A percentile compares a stretch with the other conserved stretches of the same genome.
These are phyloP conservation scores for Suillus variegatus DNA, from an alignment of 768 basidiomycete species.

Conservation along the genomic window DNA sequence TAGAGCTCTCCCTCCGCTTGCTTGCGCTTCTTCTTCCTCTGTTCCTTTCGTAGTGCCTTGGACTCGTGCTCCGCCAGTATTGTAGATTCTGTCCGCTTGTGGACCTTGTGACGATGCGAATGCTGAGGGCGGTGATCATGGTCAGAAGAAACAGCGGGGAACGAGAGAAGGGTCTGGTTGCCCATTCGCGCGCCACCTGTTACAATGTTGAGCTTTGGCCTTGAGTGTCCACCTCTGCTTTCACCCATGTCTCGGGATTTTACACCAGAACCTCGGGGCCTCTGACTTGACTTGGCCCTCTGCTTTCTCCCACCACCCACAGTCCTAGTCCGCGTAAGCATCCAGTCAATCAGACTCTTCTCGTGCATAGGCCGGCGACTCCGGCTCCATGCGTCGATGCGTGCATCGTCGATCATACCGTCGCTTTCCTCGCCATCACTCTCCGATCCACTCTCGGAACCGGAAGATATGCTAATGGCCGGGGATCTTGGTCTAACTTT, in stretches of 20 bases:
- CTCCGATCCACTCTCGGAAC: slow-evolving; percentile 13
- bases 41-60: slow-evolving; percentile 8
- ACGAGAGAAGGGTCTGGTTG: slow-evolving; percentile 43
- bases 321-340: slow-evolving; percentile 51
- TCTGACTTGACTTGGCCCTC: slow-evolving; percentile 14
- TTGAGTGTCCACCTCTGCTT: slow-evolving; percentile 14
- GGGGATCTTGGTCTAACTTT: slow-evolving; percentile 1
- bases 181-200: slow-evolving; percentile 38
- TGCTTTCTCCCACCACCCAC: slow-evolving; percentile 18
- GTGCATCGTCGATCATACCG: slow-evolving; percentile 30
- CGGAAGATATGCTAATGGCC: slow-evolving; percentile 10
- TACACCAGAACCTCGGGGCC: slow-evolving; percentile 11
- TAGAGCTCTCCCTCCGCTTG: slow-evolving; percentile 36
- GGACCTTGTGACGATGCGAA: slow-evolving; percentile 12
- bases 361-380: slow-evolving; percentile 30
- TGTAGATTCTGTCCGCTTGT: slow-evolving; percentile 12
- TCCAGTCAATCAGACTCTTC: slow-evolving; percentile 66
- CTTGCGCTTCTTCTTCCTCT: slow-evolving; percentile 26
- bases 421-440: slow-evolving; percentile 35
- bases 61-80: slow-evolving; percentile 10
- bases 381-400: slow-evolving; percentile 32
- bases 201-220: slow-evolving; percentile 36
- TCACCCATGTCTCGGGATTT: slow-evolving; percentile 14
- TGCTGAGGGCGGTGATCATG: slow-evolving; percentile 9
- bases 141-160: slow-evolving; percentile 21